phyloP scores from a whole-genome alignment of 2,329 filamentous ascomycete species.

The Epichloe elymi region DNA sequence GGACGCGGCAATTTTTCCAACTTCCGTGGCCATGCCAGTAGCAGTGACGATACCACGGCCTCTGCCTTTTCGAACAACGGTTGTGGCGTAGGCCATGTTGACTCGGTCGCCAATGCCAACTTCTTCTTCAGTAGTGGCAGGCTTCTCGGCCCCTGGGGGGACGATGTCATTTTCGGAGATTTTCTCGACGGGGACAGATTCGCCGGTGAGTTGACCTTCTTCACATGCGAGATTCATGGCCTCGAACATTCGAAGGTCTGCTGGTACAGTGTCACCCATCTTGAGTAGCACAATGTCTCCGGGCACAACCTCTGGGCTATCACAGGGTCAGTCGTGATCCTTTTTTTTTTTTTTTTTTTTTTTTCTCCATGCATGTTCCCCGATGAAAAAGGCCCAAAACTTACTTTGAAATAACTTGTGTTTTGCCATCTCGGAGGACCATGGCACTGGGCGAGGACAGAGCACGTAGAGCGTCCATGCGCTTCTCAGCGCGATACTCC shows the following conservation, averaged over 20 bases:
- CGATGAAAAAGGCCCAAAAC: conserved; percentile 12
- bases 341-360: neutral
- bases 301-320: conserved; percentile 50
- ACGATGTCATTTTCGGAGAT: conserved; percentile 36
- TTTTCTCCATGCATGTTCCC: neutral
- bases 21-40: conserved; percentile 60
- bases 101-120: conserved; percentile 57
- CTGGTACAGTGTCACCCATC: conserved; percentile 63
- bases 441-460: conserved; percentile 50
- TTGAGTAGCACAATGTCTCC: conserved; percentile 56
- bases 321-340: neutral
- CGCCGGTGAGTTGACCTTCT: conserved; percentile 64
- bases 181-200: conserved; percentile 61
- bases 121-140: conserved; percentile 30
- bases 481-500: conserved; percentile 51
- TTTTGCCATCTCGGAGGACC: conserved; percentile 46
- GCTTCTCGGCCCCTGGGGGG: conserved; percentile 31
- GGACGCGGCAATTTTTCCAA: conserved; percentile 52
- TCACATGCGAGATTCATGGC: conserved; percentile 71
- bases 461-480: conserved; percentile 50
- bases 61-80: conserved; percentile 58
- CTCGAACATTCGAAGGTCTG: conserved; percentile 57
- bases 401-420: conserved; percentile 43
- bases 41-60: conserved; percentile 59
- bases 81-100: conserved; percentile 66